A percentile compares a stretch with the other conserved stretches of the same genome.
Evolutionary conservation across 208 protist genomes (phyloP).

Genomic region (Acanthamoeba culbertsoni): DNA sequence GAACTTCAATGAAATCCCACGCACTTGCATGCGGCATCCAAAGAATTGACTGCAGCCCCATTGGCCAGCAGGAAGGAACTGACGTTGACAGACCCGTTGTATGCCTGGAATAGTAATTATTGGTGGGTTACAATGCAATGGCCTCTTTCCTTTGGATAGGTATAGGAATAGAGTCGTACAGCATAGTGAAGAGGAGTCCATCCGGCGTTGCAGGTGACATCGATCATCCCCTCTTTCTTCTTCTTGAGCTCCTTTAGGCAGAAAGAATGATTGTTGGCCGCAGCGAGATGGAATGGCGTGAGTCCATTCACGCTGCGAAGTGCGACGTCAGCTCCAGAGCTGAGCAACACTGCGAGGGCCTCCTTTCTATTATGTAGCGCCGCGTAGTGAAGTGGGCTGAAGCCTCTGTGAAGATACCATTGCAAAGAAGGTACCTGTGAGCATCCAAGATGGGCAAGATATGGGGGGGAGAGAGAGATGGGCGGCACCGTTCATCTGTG

Average conservation of each 20-base stretch:
- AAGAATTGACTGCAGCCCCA: neutral
- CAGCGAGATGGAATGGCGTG: neutral
- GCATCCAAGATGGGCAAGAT: neutral
- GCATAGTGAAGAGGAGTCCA: neutral
- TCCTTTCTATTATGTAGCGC: neutral
- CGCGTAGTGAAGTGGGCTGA: neutral
- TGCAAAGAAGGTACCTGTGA: neutral
- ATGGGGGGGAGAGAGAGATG: neutral
- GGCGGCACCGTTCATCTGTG: neutral
- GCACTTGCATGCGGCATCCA: neutral
- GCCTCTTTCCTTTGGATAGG: neutral
- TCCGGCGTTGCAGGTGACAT: neutral
- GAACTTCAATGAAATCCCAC: neutral
- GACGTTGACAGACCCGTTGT: neutral
- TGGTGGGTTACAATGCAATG: neutral
- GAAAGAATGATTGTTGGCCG: neutral
- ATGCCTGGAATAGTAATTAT: neutral
- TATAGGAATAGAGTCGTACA: no score
- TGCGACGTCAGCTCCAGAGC: neutral
- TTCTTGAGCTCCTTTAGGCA: conserved; percentile 38
- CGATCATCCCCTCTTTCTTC: conserved; percentile 2
- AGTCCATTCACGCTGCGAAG: neutral
- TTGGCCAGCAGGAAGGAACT: neutral
- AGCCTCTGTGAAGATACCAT: neutral
- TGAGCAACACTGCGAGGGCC: neutral